Evolutionary conservation across 75 land plant species (phyloP).

Genomic region (Adiantum capillusveneris): DNA sequence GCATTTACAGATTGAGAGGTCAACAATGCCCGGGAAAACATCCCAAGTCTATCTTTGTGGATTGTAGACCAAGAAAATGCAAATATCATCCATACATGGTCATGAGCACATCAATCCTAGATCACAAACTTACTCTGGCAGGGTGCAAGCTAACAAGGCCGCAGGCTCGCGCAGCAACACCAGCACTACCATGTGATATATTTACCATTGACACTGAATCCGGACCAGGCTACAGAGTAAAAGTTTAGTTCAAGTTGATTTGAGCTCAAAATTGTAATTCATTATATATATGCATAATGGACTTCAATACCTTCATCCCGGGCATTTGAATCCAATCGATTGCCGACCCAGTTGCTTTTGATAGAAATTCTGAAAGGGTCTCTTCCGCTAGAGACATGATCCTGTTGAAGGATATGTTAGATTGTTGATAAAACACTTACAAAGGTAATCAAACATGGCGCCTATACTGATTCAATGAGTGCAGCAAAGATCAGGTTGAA

Average conservation of each 20-base stretch:
- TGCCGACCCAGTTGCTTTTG: constrained; percentile 95
- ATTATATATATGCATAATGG: too few relatives aligned
- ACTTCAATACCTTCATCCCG: constrained; percentile 83
- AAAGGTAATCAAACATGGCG: too few relatives aligned
- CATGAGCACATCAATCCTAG: neutral
- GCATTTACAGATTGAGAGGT: too few relatives aligned
- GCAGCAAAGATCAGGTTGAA: too few relatives aligned
- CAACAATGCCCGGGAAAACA: too few relatives aligned
- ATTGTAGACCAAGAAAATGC: too few relatives aligned
- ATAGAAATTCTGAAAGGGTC: constrained; percentile 86
- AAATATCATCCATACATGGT: neutral
- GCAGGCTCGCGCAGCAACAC: constrained; percentile 96
- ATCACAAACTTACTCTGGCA: constrained; percentile 47
- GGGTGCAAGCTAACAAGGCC: constrained; percentile 90
- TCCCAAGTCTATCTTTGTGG: too few relatives aligned
- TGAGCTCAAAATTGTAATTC: too few relatives aligned
- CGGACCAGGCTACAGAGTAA: constrained; percentile 85
- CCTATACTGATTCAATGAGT: too few relatives aligned
- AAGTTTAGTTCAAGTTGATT: neutral
- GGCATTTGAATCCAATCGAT: constrained; percentile 99
- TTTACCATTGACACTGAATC: constrained; percentile 84
- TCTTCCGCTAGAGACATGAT: constrained; percentile 91
- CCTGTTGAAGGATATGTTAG: constrained; percentile 31
- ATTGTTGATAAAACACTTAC: too few relatives aligned
- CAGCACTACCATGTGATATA: constrained; percentile 80